A percentile compares a stretch with the other conserved stretches of the same genome.
Conservation (phyloP, 2,329 filamentous ascomycete genomes). For the Niveomyces coronatus region DNA sequence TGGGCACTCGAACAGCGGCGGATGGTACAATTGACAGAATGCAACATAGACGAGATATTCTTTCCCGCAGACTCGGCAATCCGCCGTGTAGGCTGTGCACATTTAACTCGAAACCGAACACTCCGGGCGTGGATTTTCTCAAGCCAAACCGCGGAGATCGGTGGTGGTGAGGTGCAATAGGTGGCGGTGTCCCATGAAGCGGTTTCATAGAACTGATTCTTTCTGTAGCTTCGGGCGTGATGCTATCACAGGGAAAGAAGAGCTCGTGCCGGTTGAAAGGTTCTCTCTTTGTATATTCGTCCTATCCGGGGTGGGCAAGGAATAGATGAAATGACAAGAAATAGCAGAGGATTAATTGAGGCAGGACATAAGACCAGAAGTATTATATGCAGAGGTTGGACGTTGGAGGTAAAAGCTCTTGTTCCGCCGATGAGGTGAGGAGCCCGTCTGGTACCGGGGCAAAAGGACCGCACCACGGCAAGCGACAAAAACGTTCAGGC, state of each 20-base stretch:
- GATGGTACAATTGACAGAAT: slow-evolving; percentile 43
- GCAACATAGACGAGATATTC: slow-evolving; percentile 47
- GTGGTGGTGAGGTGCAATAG: slow-evolving; percentile 3
- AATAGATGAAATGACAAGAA: neutral
- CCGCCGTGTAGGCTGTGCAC: slow-evolving; percentile 47
- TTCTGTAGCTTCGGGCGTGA: too few species aligned
- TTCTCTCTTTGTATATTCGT: too few species aligned
- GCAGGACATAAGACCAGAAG: too few species aligned
- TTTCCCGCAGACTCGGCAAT: slow-evolving; percentile 51
- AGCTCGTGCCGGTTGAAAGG: neutral
- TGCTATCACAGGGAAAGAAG: slow-evolving; percentile 2
- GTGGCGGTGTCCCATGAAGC: neutral
- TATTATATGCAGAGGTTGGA: too few species aligned
- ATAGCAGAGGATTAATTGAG: neutral
- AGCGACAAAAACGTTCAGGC: too few species aligned
- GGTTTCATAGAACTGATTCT: slow-evolving; percentile 2
- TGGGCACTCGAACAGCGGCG: slow-evolving; percentile 38
- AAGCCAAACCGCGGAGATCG: neutral
- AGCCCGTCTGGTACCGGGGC: too few species aligned
- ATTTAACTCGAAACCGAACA: slow-evolving; percentile 33
- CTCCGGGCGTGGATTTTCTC: slow-evolving; percentile 1
- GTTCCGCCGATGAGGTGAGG: too few species aligned
- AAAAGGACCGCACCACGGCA: too few species aligned
- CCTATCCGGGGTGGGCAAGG: too few species aligned
- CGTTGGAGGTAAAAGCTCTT: too few species aligned